These are phyloP conservation scores for Alternaria infectoria DNA, from an alignment of 2,329 filamentous ascomycete genomes.

Conservation along the genomic window DNA sequence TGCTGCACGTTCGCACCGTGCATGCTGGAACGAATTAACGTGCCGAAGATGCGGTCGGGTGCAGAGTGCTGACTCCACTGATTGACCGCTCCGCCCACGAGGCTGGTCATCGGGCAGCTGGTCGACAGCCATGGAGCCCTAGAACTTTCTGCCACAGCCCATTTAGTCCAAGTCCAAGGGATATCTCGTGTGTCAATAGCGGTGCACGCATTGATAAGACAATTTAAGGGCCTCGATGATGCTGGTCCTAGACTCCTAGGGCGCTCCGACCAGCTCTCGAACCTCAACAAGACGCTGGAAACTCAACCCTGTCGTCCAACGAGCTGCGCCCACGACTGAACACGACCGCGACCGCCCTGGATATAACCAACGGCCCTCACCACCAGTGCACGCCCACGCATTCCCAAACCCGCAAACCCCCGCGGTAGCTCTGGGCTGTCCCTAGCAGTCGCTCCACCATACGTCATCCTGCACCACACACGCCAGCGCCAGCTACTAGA, in stretches of 20 bases:
- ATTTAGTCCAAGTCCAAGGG: not conserved
- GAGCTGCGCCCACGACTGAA: constrained; percentile 11
- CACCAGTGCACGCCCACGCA: not conserved
- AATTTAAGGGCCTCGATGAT: constrained; percentile 16
- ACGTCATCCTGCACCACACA: constrained; percentile 35
- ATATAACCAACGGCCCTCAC: constrained; percentile 3
- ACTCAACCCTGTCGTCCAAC: constrained; percentile 20
- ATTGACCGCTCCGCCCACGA: constrained; percentile 12
- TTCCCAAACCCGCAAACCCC: constrained; percentile 3
- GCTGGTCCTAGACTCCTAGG: not conserved
- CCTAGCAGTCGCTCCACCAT: constrained; percentile 18
- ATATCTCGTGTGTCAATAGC: not conserved
- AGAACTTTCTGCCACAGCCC: constrained; percentile 5
- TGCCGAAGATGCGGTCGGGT: constrained; percentile 11
- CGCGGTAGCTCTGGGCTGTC: constrained; percentile 13
- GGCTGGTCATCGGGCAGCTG: constrained; percentile 14
- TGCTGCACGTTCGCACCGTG: constrained; percentile 16
- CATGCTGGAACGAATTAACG: constrained; percentile 12
- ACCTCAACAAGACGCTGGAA: constrained; percentile 32
- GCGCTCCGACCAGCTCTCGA: too few relatives aligned
- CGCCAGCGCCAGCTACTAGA: constrained; percentile 17
- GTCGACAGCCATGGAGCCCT: constrained; percentile 6
- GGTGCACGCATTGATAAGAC: constrained; percentile 21
- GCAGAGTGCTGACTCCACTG: constrained; percentile 21
- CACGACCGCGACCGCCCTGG: not conserved